Percentiles rank a stretch among this genome's conserved stretches.
Conservation (phyloP, 306 rosid genomes). For the Sicyos baderoa region DNA sequence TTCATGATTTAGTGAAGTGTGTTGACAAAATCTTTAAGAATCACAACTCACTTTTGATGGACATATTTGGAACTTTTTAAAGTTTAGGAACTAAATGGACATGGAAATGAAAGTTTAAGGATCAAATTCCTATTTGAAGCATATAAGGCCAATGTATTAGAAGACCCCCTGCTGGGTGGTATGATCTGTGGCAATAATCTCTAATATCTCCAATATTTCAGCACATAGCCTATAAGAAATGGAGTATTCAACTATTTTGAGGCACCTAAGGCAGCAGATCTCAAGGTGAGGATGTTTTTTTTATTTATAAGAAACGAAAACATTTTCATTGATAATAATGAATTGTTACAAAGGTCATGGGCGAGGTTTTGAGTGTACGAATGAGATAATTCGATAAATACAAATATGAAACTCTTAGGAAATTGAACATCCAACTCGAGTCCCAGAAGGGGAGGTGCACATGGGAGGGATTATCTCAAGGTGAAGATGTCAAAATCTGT, state of each 20-base stretch:
- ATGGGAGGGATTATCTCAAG: not conserved
- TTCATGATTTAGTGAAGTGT: not conserved
- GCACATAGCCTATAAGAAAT: conserved; percentile 11
- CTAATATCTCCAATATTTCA: conserved; percentile 12
- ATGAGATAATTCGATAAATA: no score
- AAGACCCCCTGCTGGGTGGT: conserved; percentile 8
- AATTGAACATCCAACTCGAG: no score
- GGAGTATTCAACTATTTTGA: conserved; percentile 14
- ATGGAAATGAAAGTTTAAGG: not conserved
- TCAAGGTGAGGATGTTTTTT: no score
- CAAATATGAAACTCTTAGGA: no score
- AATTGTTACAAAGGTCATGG: no score
- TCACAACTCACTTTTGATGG: not conserved
- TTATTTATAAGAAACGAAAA: no score
- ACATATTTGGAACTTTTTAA: not conserved
- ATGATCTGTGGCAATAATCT: not conserved
- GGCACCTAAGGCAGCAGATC: not conserved
- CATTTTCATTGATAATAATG: no score
- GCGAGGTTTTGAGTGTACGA: no score
- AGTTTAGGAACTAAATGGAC: no score
- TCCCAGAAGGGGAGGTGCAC: no score
- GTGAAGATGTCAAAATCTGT: conserved; percentile 9
- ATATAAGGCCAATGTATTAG: not conserved
- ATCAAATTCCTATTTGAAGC: not conserved
- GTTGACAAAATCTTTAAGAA: not conserved